A percentile compares a stretch with the other conserved stretches of the same genome.
Conservation (phyloP, 2,329 filamentous ascomycete genomes). For the Raffaelea albimanens region DNA sequence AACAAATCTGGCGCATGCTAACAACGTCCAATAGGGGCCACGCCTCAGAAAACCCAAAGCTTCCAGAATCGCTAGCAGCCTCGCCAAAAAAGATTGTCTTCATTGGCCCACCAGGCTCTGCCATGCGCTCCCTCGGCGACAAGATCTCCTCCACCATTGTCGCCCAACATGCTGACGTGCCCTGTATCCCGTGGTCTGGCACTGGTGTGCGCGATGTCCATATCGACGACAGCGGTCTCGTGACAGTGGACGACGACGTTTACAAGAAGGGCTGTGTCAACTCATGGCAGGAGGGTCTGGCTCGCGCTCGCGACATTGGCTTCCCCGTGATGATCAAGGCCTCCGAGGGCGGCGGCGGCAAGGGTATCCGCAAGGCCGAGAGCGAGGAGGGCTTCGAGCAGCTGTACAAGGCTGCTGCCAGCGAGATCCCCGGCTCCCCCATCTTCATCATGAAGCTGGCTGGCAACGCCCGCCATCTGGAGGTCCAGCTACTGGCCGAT, state of each 20-base stretch:
- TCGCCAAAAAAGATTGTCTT: conserved; percentile 99
- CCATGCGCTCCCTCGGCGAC: conserved; percentile 98
- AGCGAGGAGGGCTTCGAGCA: conserved; percentile 74
- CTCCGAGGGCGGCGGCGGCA: conserved; percentile 98
- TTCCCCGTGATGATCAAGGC: conserved; percentile 99
- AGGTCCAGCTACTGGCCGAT: conserved; percentile 94
- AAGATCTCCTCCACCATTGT: conserved; percentile 99
- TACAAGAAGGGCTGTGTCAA: conserved; percentile 88
- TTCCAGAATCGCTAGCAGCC: conserved; percentile 90
- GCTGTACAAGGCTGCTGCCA: conserved; percentile 91
- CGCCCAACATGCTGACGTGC: conserved; percentile 89
- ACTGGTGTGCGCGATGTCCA: conserved; percentile 76
- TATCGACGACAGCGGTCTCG: conserved; percentile 74
- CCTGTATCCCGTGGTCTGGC: conserved; percentile 99
- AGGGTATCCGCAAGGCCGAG: conserved; percentile 95
- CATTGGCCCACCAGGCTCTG: conserved; percentile 93
- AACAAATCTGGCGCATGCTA: no score
- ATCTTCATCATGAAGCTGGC: conserved; percentile 99
- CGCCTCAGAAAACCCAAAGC: conserved; percentile 95
- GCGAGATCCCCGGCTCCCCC: conserved; percentile 94
- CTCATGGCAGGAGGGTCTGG: conserved; percentile 81
- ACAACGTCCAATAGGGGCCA: conserved; percentile 62
- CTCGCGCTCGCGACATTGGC: conserved; percentile 79
- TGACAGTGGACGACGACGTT: conserved; percentile 77
- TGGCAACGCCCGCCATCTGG: conserved; percentile 89